phyloP scores from a whole-genome alignment of 2,329 filamentous ascomycete species.

The Xylariaceae sp. region DNA sequence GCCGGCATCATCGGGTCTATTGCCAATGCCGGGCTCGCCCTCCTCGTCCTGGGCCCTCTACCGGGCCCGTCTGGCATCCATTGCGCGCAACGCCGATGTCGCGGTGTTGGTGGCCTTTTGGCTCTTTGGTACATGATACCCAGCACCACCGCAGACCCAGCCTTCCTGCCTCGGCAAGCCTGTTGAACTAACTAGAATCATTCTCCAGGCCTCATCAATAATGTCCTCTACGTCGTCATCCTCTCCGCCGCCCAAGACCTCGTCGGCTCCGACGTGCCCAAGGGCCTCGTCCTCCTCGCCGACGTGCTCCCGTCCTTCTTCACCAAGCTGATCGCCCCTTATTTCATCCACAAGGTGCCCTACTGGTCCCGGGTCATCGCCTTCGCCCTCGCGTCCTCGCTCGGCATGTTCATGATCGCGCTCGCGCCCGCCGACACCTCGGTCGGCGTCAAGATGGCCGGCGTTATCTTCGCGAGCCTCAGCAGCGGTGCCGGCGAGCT shows the following conservation, averaged over 20 bases:
- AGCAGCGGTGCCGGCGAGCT: conserved; percentile 85
- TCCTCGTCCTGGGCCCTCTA: conserved; percentile 72
- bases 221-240: conserved; percentile 96
- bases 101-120: conserved; percentile 80
- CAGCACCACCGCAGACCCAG: background rate
- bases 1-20: conserved; percentile 28
- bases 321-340: conserved; percentile 83
- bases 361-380: conserved; percentile 71
- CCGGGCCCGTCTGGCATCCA: conserved; percentile 56
- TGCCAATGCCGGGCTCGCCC: conserved; percentile 55
- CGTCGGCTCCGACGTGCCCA: conserved; percentile 80
- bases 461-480: conserved; percentile 79
- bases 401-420: conserved; percentile 86
- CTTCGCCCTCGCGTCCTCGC: conserved; percentile 71
- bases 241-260: conserved; percentile 93
- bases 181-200: background rate
- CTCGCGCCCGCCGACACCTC: conserved; percentile 64
- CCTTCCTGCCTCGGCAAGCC: background rate
- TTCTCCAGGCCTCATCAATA: conserved; percentile 77
- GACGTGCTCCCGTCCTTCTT: conserved; percentile 88
- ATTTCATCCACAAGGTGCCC: conserved; percentile 86
- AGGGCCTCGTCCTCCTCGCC: conserved; percentile 87
- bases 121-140: conserved; percentile 81
- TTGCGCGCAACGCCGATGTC: conserved; percentile 65
- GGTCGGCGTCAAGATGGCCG: conserved; percentile 71